These are phyloP conservation scores for Brassica hybrid DNA, from an alignment of 441 rosid genomes.

Conservation along the genomic window DNA sequence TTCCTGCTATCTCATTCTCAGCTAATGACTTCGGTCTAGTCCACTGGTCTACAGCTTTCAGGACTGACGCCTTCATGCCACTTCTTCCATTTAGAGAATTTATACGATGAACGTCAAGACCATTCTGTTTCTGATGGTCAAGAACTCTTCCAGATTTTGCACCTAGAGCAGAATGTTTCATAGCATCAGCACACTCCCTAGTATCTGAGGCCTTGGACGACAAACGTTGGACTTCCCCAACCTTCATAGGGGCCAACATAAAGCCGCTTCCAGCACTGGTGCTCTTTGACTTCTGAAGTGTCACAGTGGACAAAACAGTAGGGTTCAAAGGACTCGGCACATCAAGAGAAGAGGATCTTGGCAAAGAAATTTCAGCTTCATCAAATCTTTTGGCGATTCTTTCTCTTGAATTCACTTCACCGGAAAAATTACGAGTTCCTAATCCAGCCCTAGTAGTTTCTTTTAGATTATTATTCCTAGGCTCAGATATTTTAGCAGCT, in stretches of 20 bases:
- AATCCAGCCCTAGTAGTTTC: conserved; percentile 11
- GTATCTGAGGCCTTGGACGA: conserved; percentile 42
- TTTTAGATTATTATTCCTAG: conserved; percentile 26
- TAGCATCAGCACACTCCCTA: conserved; percentile 40
- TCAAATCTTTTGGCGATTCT: conserved; percentile 26
- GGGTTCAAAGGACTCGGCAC: conserved; percentile 32
- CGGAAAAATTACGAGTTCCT: conserved; percentile 10
- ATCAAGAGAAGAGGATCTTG: conserved; percentile 29
- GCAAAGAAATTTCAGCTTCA: conserved; percentile 40
- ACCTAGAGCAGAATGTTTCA: conserved; percentile 44
- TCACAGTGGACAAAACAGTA: conserved; percentile 30
- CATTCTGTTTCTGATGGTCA: conserved; percentile 45
- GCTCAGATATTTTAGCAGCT: conserved; percentile 30
- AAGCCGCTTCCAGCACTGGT: conserved; percentile 19
- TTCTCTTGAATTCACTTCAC: conserved; percentile 14
- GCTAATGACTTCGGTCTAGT: conserved; percentile 59
- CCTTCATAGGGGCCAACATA: conserved; percentile 39
- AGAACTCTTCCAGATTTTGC: conserved; percentile 49
- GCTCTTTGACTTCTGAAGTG: conserved; percentile 40
- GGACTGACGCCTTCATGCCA: conserved; percentile 70
- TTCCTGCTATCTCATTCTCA: conserved; percentile 54
- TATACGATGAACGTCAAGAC: conserved; percentile 38
- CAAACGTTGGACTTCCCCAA: conserved; percentile 44
- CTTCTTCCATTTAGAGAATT: conserved; percentile 48
- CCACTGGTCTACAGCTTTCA: conserved; percentile 75